Base-by-base conservation (phyloP, 2,329 filamentous ascomycete genomes). In the Penicillium sclerotigenum region DNA sequence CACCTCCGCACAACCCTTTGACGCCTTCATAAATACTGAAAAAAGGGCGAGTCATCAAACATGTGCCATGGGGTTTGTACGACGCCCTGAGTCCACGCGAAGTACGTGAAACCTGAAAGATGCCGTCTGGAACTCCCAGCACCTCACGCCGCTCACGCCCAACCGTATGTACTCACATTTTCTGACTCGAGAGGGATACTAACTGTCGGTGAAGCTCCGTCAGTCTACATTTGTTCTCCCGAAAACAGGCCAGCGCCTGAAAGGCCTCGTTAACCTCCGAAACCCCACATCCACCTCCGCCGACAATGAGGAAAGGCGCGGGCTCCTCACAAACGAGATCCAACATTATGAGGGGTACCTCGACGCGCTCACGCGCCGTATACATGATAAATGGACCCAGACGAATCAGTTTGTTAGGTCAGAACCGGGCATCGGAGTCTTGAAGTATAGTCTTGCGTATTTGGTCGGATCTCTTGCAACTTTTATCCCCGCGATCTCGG, bases 361-460 rank as follows among this genome's bases (percentile, higher is more conserved):
- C 10, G 54, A 56, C 7, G 62, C 57, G 10, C 46, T 71, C 41
- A 63, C 46, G 47, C 57, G 60, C 36, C 68, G 47, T 52, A 59
- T 77, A 51, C 75, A 67, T 51, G 64, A 77, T 28, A 63, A 71
- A 3, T 71, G 74, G 59, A 61, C 66, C n/a, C 72, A 70, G 47
- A 68, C 81, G 46, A 81, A 83, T 73, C 68, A 73, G 55, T 94
- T 90, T 79, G 68, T 87, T 7, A 78, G 81, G 36, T 92, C 91
- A 0, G 86, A 88, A 33, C 86, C 83, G 33, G 92, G 91, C 6
- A 87, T 87, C 57, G 88, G 87, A 37, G 89, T 96, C 51, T 77
- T 97, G 67, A 97, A 97, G 75, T 97, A 91, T 78, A 92, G 91
- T 31, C 75, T 97, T 59, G 93, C 92, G 42, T 97, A 97, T 75